Evolutionary conservation across 225 moss, liverwort and hornwort species (phyloP), one percentile per base, ranked within the genome.

Genomic region (Sphagnum contortum): DNA sequence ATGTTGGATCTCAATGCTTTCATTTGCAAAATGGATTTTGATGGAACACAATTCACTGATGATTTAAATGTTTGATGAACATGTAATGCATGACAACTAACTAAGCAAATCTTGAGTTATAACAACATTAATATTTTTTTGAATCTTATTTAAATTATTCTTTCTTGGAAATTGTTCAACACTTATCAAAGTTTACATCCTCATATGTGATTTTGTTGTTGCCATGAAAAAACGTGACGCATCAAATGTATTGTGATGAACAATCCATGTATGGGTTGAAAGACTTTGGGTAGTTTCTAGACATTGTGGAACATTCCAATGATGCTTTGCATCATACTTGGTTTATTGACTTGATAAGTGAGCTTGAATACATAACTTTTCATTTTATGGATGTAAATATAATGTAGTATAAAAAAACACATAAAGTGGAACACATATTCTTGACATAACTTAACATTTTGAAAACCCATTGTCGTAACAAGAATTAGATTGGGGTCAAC

Each of bases 161-260:
- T 29, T 6, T 4, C 29, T 12, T 29, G n/a, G n/a, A 29, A 58
- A 29, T 29, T 29, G 29, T 58, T 1, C 57, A 58, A n/a, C 12
- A 4, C 29, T 58, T 58, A 58, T 58, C 57, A 5, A 58, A 58
- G 57, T 58, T 58, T 58, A 29, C 29, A 29, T 58, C 4, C 2
- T 58, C 11, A 3, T 58, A 5, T 58, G 11, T n/a, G 57, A 58
- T 58, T 58, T 58, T n/a, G 29, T 58, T 58, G 57, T 29, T n/a
- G 6, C 11, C 4, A 29, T 58, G 8, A 58, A 58, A 29, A n/a
- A n/a, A n/a, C 3, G 8, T 58, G 5, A 58, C 29, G 2, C 3
- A 58, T n/a, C 57, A 29, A 5, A 58, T 58, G 57, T 58, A 58
- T n/a, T 58, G 57, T n/a, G 57, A 58, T n/a, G 8, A 58, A n/a